Percentiles rank a stretch among this genome's conserved stretches.
phyloP scores from a whole-genome alignment of 225 moss, liverwort and hornwort genomes.

The Rhytidiadelphus loreus region DNA sequence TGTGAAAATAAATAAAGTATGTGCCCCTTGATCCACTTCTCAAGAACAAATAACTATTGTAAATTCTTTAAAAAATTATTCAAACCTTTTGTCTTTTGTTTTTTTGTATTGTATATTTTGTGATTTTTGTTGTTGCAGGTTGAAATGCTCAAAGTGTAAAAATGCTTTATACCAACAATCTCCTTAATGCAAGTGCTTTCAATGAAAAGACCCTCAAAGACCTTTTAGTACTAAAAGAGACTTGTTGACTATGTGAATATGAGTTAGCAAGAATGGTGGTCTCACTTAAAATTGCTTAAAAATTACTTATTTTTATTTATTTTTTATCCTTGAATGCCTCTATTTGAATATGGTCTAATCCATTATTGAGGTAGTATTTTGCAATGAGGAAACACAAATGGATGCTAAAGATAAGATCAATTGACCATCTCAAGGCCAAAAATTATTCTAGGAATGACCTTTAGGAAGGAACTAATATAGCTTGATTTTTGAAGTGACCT shows the following conservation, averaged over 20 bases:
- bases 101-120: neutral
- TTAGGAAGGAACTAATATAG: no score
- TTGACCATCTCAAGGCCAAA: neutral
- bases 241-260: fast-evolving
- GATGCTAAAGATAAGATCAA: neutral
- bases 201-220: neutral
- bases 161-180: neutral
- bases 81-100: neutral
- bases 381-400: neutral
- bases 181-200: neutral
- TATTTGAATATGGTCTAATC: neutral
- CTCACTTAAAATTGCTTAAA: neutral
- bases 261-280: neutral
- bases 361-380: neutral
- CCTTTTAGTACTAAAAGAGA: neutral
- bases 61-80: neutral
- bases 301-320: no score
- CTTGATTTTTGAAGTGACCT: no score
- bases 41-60: neutral
- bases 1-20: neutral
- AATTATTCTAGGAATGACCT: neutral
- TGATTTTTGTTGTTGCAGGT: neutral
- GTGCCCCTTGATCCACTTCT: neutral
- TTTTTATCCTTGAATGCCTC: neutral
- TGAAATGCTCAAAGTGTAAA: neutral